These are phyloP conservation scores for Artomyces pyxidatus DNA, from an alignment of 768 basidiomycete genomes.

Conservation along the genomic window DNA sequence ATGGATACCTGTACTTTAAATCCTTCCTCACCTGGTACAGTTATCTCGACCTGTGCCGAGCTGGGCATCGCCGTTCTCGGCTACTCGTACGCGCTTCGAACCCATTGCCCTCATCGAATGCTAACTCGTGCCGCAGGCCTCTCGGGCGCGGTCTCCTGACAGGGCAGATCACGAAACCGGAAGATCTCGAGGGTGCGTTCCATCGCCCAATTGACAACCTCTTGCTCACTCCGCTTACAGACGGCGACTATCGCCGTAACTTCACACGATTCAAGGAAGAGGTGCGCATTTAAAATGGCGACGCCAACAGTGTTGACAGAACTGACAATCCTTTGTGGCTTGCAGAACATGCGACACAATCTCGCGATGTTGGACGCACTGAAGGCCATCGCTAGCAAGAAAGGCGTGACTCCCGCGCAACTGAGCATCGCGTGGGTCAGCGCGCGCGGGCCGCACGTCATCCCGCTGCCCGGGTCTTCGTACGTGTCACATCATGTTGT, in stretches of 20 bases:
- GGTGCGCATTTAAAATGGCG: too few species aligned
- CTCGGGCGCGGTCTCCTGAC: conserved; percentile 44
- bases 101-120: not conserved
- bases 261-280: conserved; percentile 31
- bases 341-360: conserved; percentile 31
- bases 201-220: not conserved
- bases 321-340: conserved; percentile 12
- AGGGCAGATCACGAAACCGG: conserved; percentile 33
- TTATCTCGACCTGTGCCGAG: conserved; percentile 43
- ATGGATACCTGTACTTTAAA: not conserved
- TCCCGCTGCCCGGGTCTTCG: conserved; percentile 40
- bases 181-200: conserved; percentile 11
- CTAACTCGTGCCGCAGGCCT: conserved; percentile 19
- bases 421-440: conserved; percentile 30
- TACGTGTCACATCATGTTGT: conserved; percentile 7
- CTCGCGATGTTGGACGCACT: conserved; percentile 32
- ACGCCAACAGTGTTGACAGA: too few species aligned
- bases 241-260: conserved; percentile 26
- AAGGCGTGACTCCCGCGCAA: conserved; percentile 31
- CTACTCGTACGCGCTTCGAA: conserved; percentile 29
- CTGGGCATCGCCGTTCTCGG: conserved; percentile 46
- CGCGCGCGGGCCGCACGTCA: conserved; percentile 27
- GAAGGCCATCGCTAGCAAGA: conserved; percentile 30
- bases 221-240: conserved; percentile 15
- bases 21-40: conserved; percentile 17